Base-by-base conservation (phyloP, 2,329 filamentous ascomycete genomes). In the Aspergillus caelatus region DNA sequence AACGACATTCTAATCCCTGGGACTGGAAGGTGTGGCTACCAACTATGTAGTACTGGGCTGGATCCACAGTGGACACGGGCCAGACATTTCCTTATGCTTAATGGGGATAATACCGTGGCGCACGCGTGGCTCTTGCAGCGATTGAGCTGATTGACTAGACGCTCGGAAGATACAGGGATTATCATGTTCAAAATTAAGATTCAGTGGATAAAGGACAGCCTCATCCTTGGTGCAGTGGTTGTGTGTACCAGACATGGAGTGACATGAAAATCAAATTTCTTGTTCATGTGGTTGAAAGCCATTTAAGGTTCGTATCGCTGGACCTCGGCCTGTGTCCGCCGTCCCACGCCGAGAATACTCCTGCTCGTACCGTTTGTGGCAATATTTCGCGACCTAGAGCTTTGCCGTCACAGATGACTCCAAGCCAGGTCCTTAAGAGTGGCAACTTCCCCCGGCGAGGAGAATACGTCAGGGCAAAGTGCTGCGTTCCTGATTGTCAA, bases 101-200 rank as follows among this genome's bases (percentile, higher is more conserved):
- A 41, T 55, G 36, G 50, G 39, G 48, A 19, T 34, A 28, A 19
- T 16, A 9, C 45, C 39, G 45, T 56, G 34, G n/a, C 12, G 16
- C 48, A 55, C 61, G 48, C 61, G 61, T 62, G 56, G 61, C 26
- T 41, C 39, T 36, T 39, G 30, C 56, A 43, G 21, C 21, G 41
- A 56, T 62, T 57, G 14, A 41, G 61, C 23, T 23, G 48, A 55
- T 59, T 50, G 19, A 59, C 34, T 23, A 12, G 28, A 36, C 14
- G 14, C 7, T 36, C 34, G 34, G 34, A 16, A 36, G 34, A 36
- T 36, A 36, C 34, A 36, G 34, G 34, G 34, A 36, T 16, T 8
- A 6, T 10, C 14, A 16, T 16, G 34, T 14, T 7, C 34, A 36
- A 36, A 41, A 41, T 10, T 41, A n/a, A 41, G 39, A n/a, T 41